Base-by-base conservation (phyloP, 2,329 filamentous ascomycete species). In the Calonectria fujianensis region DNA sequence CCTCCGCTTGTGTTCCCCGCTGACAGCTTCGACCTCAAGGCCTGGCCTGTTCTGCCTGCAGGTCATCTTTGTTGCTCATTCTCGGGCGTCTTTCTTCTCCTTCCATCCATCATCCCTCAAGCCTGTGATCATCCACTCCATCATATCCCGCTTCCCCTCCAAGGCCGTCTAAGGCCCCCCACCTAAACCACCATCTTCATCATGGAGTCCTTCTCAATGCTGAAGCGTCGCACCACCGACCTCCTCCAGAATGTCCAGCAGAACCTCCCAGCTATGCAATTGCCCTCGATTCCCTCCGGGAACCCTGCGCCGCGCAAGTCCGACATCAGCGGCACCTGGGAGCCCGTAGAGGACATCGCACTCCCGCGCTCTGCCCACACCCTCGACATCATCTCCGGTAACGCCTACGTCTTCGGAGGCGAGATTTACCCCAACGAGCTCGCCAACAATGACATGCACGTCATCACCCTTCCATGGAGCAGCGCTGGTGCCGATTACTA, bases 311-410 rank as follows among this genome's bases (percentile, higher is more conserved):
- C 77, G 66, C 76, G 77, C 63, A 79, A 81, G 63, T 77, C 82
- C 52, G 82, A 82, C 57, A 86, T 91, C 78, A 90, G 88, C 78
- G 91, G 88, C 45, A 92, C 91, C 66, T 93, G 91, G 91, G 88
- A 92, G 80, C 90, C 89, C 78, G 87, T 93, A 79, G 45, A 32
- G 6, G 82, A 87, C 51, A 81, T 90, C 41, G 88, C 90, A 4
- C 88, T 96, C 10, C 91, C 91, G 50, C 92, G 94, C 69, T 96
- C 95, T 1, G 96, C 94, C 0, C 95, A 97, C 81, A 90, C 91
- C 4, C 83, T 96, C 78, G 90, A 94, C 54, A 89, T 93, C 59
- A 82, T 93, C 61, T 86, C 86, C 41, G 86, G 88, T 32, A 86
- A 86, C 50, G 89, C 90, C 52, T 93, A 92, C 83, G 88, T 97